phyloP scores from a whole-genome alignment of 495 filamentous ascomycete species.

The Lasiosphaeris hirsuta region DNA sequence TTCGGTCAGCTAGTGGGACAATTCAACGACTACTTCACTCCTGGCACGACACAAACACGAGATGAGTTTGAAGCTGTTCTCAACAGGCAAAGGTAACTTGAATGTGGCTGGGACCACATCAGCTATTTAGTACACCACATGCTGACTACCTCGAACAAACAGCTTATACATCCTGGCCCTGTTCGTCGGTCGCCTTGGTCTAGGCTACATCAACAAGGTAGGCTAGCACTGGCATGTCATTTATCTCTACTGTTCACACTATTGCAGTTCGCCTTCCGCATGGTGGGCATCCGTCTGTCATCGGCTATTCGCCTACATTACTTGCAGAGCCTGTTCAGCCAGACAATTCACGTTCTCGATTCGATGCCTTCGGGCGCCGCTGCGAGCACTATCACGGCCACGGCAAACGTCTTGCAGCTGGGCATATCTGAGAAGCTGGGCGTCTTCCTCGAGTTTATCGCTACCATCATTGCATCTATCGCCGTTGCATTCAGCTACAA shows the following conservation, averaged over 20 bases:
- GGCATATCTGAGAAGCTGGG: conserved; percentile 53
- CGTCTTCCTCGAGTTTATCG: conserved; percentile 35
- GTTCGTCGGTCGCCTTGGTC: conserved; percentile 45
- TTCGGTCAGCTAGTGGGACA: conserved; percentile 26
- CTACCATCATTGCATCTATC: conserved; percentile 38
- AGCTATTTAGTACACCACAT: neutral
- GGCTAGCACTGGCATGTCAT: neutral
- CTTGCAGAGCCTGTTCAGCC: conserved; percentile 34
- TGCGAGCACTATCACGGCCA: conserved; percentile 47
- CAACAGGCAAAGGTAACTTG: neutral
- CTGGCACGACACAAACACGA: neutral
- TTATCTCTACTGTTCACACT: neutral
- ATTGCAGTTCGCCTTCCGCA: conserved; percentile 33
- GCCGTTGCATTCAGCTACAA: conserved; percentile 40
- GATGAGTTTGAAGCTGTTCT: neutral
- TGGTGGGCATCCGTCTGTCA: conserved; percentile 38
- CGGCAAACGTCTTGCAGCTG: conserved; percentile 52
- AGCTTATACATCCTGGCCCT: conserved; percentile 46
- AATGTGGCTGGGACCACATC: too few relatives aligned
- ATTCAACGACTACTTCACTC: neutral
- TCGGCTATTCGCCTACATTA: conserved; percentile 35
- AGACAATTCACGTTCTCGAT: conserved; percentile 39
- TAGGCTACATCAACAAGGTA: conserved; percentile 15
- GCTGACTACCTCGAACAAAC: neutral
- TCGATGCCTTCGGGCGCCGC: conserved; percentile 36